These are phyloP conservation scores for Gossypium thurberi DNA, from an alignment of 345 rosid genomes.

Conservation along the genomic window DNA sequence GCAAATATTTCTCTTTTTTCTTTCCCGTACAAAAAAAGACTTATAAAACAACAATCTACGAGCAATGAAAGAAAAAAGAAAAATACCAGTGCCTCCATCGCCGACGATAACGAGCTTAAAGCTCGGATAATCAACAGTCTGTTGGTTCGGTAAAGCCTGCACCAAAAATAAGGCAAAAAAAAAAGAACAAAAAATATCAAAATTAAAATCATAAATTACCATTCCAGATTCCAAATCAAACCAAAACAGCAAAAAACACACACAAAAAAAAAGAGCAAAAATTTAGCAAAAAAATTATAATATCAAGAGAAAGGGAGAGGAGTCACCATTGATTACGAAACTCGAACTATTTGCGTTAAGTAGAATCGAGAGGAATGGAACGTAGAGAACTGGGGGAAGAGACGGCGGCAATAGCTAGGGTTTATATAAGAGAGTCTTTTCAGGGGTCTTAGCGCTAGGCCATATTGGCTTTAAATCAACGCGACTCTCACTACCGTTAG, in stretches of 20 bases:
- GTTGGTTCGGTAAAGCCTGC: constrained; percentile 74
- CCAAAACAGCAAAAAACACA: not conserved
- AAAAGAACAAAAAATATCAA: not conserved
- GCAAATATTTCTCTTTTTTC: not conserved
- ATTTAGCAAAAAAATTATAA: no score
- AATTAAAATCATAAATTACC: not conserved
- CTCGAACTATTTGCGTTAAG: not conserved
- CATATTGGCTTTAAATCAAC: constrained; percentile 35
- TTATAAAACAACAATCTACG: no score
- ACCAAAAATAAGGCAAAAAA: not conserved
- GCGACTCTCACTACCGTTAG: constrained; percentile 38
- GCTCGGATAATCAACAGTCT: constrained; percentile 59
- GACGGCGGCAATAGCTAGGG: constrained; percentile 13
- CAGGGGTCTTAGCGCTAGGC: not conserved
- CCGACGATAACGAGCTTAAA: constrained; percentile 97
- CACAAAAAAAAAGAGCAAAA: no score
- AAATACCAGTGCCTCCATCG: constrained; percentile 86
- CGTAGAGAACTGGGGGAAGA: not conserved
- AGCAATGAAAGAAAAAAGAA: not conserved
- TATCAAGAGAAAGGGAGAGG: no score
- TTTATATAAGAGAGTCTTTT: constrained; percentile 1
- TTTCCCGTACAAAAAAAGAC: no score
- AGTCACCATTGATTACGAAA: constrained; percentile 14
- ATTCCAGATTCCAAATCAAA: not conserved
- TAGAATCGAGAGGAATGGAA: not conserved